phyloP scores from a whole-genome alignment of 805 yeast species.

The Wickerhamiella shivajii region DNA sequence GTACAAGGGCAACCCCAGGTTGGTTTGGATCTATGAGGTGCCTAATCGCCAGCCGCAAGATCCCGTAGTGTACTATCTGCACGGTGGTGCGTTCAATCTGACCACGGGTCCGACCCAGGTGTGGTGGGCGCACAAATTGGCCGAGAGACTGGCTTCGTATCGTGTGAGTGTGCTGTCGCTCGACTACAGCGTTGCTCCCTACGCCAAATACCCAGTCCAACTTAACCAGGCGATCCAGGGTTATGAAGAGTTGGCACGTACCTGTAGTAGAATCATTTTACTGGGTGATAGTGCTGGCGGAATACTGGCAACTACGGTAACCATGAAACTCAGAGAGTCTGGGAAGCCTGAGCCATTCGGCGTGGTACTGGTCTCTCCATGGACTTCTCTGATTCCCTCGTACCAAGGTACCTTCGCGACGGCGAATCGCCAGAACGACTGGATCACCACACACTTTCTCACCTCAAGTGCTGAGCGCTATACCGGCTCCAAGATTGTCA shows the following conservation, averaged over 20 bases:
- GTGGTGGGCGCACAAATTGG: slow-evolving; percentile 3
- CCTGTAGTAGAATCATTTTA: slow-evolving; percentile 14
- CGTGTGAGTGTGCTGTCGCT: slow-evolving; percentile 16
- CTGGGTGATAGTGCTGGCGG: slow-evolving; percentile 22
- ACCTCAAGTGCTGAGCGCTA: not conserved
- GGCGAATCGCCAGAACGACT: not conserved
- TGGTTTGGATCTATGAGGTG: slow-evolving; percentile 13
- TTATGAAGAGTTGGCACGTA: slow-evolving; percentile 13
- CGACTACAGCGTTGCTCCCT: slow-evolving; percentile 21
- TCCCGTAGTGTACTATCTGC: slow-evolving; percentile 14
- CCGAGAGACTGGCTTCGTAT: not conserved
- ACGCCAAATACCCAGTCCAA: slow-evolving; percentile 19
- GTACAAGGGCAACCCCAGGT: too few relatives aligned
- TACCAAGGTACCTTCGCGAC: not conserved
- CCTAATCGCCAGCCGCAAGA: slow-evolving; percentile 10
- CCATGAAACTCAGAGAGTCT: not conserved
- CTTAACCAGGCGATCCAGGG: slow-evolving; percentile 17
- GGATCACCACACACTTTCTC: not conserved
- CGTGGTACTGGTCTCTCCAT: not conserved
- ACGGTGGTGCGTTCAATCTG: slow-evolving; percentile 14
- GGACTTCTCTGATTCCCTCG: not conserved
- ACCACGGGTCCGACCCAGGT: slow-evolving; percentile 3
- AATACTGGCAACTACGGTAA: not conserved
- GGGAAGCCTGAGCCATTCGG: not conserved
- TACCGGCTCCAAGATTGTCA: not conserved